phyloP scores from a whole-genome alignment of 495 filamentous ascomycete genomes.

The Aspergillus nidulans region DNA sequence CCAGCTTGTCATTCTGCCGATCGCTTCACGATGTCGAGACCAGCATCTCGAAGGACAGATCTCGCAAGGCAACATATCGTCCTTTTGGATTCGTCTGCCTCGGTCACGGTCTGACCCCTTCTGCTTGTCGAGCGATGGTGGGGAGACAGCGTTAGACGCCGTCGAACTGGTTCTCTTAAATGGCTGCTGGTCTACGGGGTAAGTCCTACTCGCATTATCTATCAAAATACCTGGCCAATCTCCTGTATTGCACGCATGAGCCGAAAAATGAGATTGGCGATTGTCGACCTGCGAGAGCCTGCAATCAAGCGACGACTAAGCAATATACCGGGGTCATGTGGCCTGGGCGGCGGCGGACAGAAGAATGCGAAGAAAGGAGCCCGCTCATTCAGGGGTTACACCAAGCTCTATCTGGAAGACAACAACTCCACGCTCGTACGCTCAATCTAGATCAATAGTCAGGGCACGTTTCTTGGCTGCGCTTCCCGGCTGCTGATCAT shows the following conservation, averaged over 20 bases:
- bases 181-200: background rate
- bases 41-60: background rate
- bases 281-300: slow-evolving; percentile 4
- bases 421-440: background rate
- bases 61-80: background rate
- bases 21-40: background rate
- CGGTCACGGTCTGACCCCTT: background rate
- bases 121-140: background rate
- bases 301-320: slow-evolving; percentile 12
- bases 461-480: slow-evolving; percentile 24
- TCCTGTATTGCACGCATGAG: slow-evolving; percentile 1
- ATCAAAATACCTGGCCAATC: background rate
- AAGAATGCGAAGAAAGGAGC: slow-evolving; percentile 9
- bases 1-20: background rate
- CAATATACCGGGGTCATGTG: slow-evolving; percentile 14
- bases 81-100: background rate
- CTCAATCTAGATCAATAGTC: slow-evolving; percentile 18
- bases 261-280: background rate
- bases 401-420: slow-evolving; percentile 1
- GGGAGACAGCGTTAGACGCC: background rate
- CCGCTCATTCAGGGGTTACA: slow-evolving; percentile 4
- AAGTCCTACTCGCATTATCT: slow-evolving; percentile 1
- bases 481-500: slow-evolving; percentile 38
- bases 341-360: background rate
- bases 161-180: background rate